A percentile compares a stretch with the other conserved stretches of the same genome.
Evolutionary conservation across 1,284 basidiomycete genomes (phyloP).

Genomic region (Caloboletus inedulis): DNA sequence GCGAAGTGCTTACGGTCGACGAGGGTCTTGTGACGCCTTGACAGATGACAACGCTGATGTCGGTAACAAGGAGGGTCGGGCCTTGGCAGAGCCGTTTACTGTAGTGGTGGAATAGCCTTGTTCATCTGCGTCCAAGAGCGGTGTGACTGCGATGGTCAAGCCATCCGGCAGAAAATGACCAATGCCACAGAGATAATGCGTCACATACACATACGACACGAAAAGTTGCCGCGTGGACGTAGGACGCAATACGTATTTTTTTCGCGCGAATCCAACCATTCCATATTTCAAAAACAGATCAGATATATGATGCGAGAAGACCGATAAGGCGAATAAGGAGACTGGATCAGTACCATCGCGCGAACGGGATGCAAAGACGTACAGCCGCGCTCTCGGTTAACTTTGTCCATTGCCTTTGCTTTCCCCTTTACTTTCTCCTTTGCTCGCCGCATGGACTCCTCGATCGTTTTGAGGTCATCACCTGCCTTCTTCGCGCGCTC

Average conservation of each 20-base stretch:
- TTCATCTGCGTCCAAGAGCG: conserved; percentile 27
- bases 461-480: conserved; percentile 64
- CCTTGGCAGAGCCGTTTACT: conserved; percentile 28
- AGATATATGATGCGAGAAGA: background rate
- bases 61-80: conserved; percentile 21
- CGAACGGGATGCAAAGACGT: conserved; percentile 38
- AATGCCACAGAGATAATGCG: conserved; percentile 17
- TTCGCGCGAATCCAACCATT: conserved; percentile 13
- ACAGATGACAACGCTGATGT: conserved; percentile 24
- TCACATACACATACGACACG: background rate
- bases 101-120: conserved; percentile 11
- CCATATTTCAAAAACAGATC: conserved; percentile 1
- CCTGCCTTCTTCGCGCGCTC: conserved; percentile 66
- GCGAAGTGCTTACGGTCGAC: conserved; percentile 38
- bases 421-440: conserved; percentile 77
- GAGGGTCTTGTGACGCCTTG: conserved; percentile 37
- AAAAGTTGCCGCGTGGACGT: background rate
- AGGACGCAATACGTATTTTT: conserved; percentile 3
- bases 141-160: conserved; percentile 22
- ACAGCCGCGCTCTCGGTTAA: conserved; percentile 71
- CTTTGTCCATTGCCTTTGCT: conserved; percentile 60
- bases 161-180: conserved; percentile 2
- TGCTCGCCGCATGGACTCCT: conserved; percentile 66
- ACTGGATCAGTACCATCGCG: conserved; percentile 13
- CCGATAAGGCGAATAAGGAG: conserved; percentile 18